Conservation (phyloP, 169 alveolate genomes). For the Eimeria falciformis region DNA sequence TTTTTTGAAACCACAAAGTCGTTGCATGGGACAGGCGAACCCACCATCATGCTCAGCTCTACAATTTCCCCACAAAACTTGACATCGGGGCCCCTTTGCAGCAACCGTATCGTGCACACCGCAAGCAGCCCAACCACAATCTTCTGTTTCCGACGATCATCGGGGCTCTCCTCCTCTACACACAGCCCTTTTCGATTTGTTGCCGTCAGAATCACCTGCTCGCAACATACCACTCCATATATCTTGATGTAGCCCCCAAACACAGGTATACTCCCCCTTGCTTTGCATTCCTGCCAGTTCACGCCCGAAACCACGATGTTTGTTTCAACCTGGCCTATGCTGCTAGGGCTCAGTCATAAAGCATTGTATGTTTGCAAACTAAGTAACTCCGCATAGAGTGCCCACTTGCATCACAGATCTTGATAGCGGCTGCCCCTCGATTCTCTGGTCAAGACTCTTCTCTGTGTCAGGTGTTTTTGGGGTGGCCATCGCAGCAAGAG, state of each 20-base stretch:
- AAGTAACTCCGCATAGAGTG: not conserved
- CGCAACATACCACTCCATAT: not conserved
- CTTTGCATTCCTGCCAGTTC: too few species aligned
- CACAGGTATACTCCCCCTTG: too few species aligned
- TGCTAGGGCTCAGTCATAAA: too few species aligned
- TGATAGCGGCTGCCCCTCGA: slow-evolving; percentile 38
- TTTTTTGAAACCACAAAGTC: not conserved
- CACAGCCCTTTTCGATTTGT: slow-evolving; percentile 13
- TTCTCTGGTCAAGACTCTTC: not conserved
- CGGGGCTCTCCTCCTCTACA: slow-evolving; percentile 46
- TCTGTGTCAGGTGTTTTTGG: not conserved
- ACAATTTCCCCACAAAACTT: slow-evolving; percentile 21
- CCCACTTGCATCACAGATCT: slow-evolving; percentile 47
- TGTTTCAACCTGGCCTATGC: too few species aligned
- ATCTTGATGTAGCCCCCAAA: too few species aligned
- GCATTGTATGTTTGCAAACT: too few species aligned
- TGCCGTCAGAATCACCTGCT: slow-evolving; percentile 52
- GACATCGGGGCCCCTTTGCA: slow-evolving; percentile 49
- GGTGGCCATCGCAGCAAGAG: slow-evolving; percentile 24
- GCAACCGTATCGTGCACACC: slow-evolving; percentile 37
- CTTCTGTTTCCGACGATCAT: slow-evolving; percentile 42
- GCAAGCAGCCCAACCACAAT: slow-evolving; percentile 34
- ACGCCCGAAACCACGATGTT: too few species aligned
- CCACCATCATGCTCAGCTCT: slow-evolving; percentile 51
- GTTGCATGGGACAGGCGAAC: slow-evolving; percentile 32